Evolutionary conservation across 208 protist genomes (phyloP).

Genomic region (Kentomonas sorsogonicus): DNA sequence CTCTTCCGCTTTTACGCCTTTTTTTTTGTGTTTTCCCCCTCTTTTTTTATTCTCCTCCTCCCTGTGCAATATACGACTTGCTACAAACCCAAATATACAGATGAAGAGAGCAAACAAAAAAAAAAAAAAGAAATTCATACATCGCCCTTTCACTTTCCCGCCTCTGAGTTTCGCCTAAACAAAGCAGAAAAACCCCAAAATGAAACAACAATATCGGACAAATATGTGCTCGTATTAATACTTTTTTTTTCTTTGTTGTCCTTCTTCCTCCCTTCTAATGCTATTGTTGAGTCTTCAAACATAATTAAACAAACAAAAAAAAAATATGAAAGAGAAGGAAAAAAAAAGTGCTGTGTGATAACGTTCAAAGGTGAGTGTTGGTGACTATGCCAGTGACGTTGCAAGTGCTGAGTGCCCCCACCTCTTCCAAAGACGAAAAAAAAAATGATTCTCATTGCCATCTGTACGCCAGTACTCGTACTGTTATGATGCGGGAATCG

Average conservation of each 20-base stretch:
- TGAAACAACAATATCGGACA: not conserved
- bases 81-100: not conserved
- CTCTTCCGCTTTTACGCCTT: not conserved
- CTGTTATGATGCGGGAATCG: too few relatives aligned
- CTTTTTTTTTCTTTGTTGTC: conserved; percentile 7
- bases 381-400: too few relatives aligned
- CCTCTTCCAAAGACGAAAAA: too few relatives aligned
- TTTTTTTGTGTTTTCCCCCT: conserved; percentile 7
- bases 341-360: too few relatives aligned
- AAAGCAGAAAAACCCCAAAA: not conserved
- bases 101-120: not conserved
- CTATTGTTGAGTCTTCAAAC: too few relatives aligned
- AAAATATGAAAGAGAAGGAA: too few relatives aligned
- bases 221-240: conserved; percentile 1
- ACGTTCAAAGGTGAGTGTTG: too few relatives aligned
- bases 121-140: conserved; percentile 1
- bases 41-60: conserved; percentile 1
- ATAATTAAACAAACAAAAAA: too few relatives aligned
- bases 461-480: too few relatives aligned
- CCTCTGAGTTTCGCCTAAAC: not conserved
- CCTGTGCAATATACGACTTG: not conserved
- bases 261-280: too few relatives aligned
- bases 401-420: too few relatives aligned
- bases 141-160: not conserved
- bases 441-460: too few relatives aligned